Evolutionary conservation across 306 rosid species (phyloP).

Genomic region (Cucurbita argyrosperma): DNA sequence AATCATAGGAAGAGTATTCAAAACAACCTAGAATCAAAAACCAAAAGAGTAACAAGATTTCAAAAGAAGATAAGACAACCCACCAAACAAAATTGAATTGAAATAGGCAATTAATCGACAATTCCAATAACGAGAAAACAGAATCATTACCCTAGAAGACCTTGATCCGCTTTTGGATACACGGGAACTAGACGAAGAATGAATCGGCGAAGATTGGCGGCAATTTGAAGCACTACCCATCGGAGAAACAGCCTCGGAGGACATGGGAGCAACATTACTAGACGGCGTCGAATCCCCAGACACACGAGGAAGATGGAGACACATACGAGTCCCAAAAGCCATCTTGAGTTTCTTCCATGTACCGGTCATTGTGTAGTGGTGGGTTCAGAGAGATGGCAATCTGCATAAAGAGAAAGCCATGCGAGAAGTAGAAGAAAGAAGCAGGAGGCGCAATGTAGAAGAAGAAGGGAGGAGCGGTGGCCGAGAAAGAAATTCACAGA

Average conservation of each 20-base stretch:
- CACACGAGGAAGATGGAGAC: constrained; percentile 4
- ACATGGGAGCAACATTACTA: constrained; percentile 4
- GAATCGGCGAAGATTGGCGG: constrained; percentile 36
- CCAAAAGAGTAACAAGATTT: neutral
- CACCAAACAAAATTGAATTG: neutral
- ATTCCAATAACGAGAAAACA: neutral
- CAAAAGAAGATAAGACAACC: neutral
- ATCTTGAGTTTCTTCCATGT: constrained; percentile 77
- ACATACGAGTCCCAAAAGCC: constrained; percentile 46
- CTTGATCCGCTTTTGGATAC: constrained; percentile 38
- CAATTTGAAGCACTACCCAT: constrained; percentile 16
- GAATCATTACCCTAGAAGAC: constrained; percentile 48
- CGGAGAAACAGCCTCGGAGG: constrained; percentile 23
- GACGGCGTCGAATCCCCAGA: constrained; percentile 7
- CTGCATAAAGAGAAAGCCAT: neutral
- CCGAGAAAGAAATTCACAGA: neutral
- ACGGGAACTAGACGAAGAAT: constrained; percentile 43
- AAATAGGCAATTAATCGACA: neutral
- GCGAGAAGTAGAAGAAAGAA: neutral
- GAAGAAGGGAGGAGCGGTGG: neutral
- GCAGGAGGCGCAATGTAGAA: neutral
- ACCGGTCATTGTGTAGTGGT: constrained; percentile 30
- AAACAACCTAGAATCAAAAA: neutral
- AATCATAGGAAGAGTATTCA: neutral
- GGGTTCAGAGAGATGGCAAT: neutral